Base-by-base conservation (phyloP, 2,329 filamentous ascomycete genomes). In the Dichotomopilus funicola region DNA sequence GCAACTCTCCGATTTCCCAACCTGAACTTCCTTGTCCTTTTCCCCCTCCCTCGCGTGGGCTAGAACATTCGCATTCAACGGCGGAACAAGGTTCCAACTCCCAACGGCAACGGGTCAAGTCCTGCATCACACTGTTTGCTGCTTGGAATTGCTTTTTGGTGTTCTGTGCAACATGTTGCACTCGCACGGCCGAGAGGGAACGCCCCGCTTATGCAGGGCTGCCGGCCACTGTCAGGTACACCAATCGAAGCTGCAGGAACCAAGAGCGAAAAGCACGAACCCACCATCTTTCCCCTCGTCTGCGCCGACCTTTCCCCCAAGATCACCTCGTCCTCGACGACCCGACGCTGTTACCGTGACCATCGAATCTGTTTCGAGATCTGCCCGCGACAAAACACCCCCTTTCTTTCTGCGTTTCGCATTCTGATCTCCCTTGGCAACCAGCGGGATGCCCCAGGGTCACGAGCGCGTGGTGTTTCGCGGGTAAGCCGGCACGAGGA, bases 161-260 rank as follows among this genome's bases (percentile, higher is more conserved):
- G 19, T 27, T 27, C 43, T 5, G 43, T 13, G n/a, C n/a, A 27
- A 27, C 41, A 12, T 7, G 10, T 13, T 13, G 10, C 41, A 44
- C 13, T 52, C 40, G 31, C 48, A 37, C 43, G 40, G 35, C 43
- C 43, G 54, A 19, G 13, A 47, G 49, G 34, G 38, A 42, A 36
- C 55, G 38, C 49, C 50, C 49, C 52, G 53, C 50, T 46, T 27
- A 50, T 58, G 56, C 56, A 53, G 19, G 33, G 45, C 45, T 48
- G 45, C 45, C 45, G 37, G 45, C 34, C 33, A 19, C 56, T 50
- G 56, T 43, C 56, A 58, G 56, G 56, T 35, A 58, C 56, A 50
- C 56, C 56, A 58, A 58, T 58, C 1, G 56, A 44, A 53, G 46
- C 53, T 48, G 53, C 53, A 58, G 53, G 46, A 41, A 27, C 19